Evolutionary conservation across 2,329 filamentous ascomycete species (phyloP).

Genomic region (Xylariaceae sp.): DNA sequence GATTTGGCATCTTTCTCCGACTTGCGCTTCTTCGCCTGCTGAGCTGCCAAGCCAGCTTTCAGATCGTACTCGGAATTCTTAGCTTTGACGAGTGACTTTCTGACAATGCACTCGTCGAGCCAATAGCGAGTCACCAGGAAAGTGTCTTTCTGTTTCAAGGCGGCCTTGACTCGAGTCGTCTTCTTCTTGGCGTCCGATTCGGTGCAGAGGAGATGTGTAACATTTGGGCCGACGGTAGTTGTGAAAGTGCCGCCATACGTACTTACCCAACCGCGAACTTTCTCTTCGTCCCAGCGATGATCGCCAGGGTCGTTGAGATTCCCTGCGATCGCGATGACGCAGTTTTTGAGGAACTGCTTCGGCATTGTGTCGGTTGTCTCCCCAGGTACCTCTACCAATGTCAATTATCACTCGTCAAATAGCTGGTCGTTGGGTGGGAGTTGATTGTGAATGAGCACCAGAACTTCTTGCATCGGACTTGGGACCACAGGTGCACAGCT

Average conservation of each 20-base stretch:
- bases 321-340: constrained; percentile 57
- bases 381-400: neutral
- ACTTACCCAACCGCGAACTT: constrained; percentile 65
- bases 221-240: constrained; percentile 46
- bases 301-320: constrained; percentile 47
- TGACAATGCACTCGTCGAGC: constrained; percentile 47
- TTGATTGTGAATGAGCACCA: neutral
- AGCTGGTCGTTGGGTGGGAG: neutral
- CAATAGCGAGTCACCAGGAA: constrained; percentile 50
- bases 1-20: neutral
- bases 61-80: constrained; percentile 43
- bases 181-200: constrained; percentile 56
- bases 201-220: constrained; percentile 73
- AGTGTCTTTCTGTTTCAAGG: constrained; percentile 33
- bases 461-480: too few relatives aligned
- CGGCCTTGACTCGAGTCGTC: constrained; percentile 42
- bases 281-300: constrained; percentile 43
- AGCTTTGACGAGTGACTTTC: constrained; percentile 27
- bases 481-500: too few relatives aligned
- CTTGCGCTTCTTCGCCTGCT: constrained; percentile 33
- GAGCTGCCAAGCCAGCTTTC: constrained; percentile 1
- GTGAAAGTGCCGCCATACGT: constrained; percentile 59
- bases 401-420: neutral
- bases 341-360: constrained; percentile 42
- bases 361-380: neutral